Evolutionary conservation across 2,329 filamentous ascomycete genomes (phyloP).

Genomic region (Cordyceps javanica): DNA sequence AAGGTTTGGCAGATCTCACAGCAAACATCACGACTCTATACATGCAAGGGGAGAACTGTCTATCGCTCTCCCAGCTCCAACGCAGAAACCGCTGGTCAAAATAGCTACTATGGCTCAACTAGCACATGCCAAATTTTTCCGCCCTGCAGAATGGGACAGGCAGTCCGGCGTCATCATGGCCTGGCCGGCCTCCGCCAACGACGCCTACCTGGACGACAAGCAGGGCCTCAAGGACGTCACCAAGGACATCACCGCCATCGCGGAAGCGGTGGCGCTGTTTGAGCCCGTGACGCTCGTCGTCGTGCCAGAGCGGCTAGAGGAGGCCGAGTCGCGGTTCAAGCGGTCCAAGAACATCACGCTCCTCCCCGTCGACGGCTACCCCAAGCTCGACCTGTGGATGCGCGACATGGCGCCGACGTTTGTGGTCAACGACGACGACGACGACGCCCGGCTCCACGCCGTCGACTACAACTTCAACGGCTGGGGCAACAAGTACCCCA

Average conservation of each 20-base stretch:
- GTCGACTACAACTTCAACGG: slow-evolving; percentile 24
- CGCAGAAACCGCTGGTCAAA: background rate
- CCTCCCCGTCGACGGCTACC: slow-evolving; percentile 9
- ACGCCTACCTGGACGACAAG: slow-evolving; percentile 11
- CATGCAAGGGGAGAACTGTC: background rate
- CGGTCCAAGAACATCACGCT: slow-evolving; percentile 8
- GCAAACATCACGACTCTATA: background rate
- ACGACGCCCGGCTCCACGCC: slow-evolving; percentile 12
- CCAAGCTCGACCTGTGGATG: slow-evolving; percentile 22
- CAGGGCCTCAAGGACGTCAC: slow-evolving; percentile 13
- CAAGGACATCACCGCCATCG: slow-evolving; percentile 21
- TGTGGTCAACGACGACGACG: slow-evolving; percentile 9
- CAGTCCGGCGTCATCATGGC: slow-evolving; percentile 11
- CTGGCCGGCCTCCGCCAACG: slow-evolving; percentile 9
- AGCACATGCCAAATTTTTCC: background rate
- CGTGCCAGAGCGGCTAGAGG: slow-evolving; percentile 9
- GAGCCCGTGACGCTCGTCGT: slow-evolving; percentile 22
- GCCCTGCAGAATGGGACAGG: slow-evolving; percentile 9
- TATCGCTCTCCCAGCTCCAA: background rate
- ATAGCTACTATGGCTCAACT: background rate
- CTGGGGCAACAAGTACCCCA: slow-evolving; percentile 21
- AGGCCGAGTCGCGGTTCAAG: slow-evolving; percentile 14
- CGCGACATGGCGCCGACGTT: slow-evolving; percentile 23
- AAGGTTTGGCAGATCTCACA: background rate
- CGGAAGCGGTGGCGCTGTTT: slow-evolving; percentile 21